Evolutionary conservation across 495 filamentous ascomycete species (phyloP).

Genomic region (Aspergillus heteromorphus): DNA sequence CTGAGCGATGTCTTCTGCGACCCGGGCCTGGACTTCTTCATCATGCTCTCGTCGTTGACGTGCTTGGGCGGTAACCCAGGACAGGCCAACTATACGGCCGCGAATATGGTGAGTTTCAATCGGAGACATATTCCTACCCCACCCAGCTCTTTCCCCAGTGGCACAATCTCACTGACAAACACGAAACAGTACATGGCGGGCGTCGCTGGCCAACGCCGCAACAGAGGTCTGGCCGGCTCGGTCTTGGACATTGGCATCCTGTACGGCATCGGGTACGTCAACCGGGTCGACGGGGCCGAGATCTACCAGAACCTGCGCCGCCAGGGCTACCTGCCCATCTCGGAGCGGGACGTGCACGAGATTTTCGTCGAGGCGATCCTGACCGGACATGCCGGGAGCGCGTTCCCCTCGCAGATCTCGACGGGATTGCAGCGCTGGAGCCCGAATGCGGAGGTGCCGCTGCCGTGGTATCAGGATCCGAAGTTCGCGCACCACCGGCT

Average conservation of each 20-base stretch:
- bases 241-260: conserved; percentile 10
- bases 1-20: conserved; percentile 24
- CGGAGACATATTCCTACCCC: too few species aligned
- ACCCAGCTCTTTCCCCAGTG: too few species aligned
- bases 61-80: conserved; percentile 48
- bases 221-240: conserved; percentile 21
- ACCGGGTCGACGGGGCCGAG: background rate
- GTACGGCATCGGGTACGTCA: background rate
- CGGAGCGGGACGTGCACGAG: too few species aligned
- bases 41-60: conserved; percentile 52
- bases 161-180: too few species aligned
- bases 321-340: too few species aligned
- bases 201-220: conserved; percentile 25
- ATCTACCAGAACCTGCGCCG: background rate
- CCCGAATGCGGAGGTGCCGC: background rate
- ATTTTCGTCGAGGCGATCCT: background rate
- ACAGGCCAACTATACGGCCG: conserved; percentile 56
- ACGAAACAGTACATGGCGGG: conserved; percentile 40
- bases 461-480: background rate
- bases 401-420: background rate
- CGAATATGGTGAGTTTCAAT: too few species aligned
- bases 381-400: background rate
- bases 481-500: background rate
- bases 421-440: background rate
- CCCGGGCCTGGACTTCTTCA: conserved; percentile 53